phyloP scores from a whole-genome alignment of 768 basidiomycete species.

The Serendipita sp. region DNA sequence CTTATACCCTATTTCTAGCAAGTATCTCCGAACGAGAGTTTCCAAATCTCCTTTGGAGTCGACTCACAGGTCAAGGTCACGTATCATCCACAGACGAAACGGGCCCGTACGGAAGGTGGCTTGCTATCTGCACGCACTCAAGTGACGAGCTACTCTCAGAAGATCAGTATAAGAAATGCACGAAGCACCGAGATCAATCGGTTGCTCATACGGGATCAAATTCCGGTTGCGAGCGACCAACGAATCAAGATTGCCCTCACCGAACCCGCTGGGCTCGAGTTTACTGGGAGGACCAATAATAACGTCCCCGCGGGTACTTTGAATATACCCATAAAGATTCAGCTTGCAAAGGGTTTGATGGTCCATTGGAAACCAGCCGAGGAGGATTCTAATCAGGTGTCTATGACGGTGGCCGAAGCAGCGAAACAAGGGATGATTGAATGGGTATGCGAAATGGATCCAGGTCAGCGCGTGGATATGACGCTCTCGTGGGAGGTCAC shows the following conservation, averaged over 20 bases:
- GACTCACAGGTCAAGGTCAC: conserved; percentile 19
- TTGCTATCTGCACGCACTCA: conserved; percentile 8
- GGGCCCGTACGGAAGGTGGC: conserved; percentile 1
- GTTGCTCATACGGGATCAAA: conserved; percentile 16
- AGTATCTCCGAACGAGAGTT: conserved; percentile 33
- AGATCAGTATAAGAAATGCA: conserved; percentile 12
- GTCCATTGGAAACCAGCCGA: conserved; percentile 16
- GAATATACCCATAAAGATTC: background rate
- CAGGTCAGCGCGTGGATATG: conserved; percentile 28
- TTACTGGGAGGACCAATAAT: background rate
- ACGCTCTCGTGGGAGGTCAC: conserved; percentile 39
- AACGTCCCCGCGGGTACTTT: background rate
- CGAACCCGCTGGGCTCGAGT: conserved; percentile 15
- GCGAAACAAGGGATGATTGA: conserved; percentile 23
- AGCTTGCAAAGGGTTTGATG: background rate
- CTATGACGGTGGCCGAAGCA: conserved; percentile 20
- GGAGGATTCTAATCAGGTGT: conserved; percentile 28
- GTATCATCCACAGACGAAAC: conserved; percentile 19
- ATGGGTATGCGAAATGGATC: conserved; percentile 32
- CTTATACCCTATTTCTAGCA: conserved; percentile 20
- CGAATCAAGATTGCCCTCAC: conserved; percentile 17
- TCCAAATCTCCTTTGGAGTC: conserved; percentile 38
- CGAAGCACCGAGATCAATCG: conserved; percentile 1
- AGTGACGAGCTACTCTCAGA: conserved; percentile 10
- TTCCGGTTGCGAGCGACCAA: conserved; percentile 18